Base-by-base conservation (phyloP, 2,329 filamentous ascomycete genomes). In the Zalaria sp. region DNA sequence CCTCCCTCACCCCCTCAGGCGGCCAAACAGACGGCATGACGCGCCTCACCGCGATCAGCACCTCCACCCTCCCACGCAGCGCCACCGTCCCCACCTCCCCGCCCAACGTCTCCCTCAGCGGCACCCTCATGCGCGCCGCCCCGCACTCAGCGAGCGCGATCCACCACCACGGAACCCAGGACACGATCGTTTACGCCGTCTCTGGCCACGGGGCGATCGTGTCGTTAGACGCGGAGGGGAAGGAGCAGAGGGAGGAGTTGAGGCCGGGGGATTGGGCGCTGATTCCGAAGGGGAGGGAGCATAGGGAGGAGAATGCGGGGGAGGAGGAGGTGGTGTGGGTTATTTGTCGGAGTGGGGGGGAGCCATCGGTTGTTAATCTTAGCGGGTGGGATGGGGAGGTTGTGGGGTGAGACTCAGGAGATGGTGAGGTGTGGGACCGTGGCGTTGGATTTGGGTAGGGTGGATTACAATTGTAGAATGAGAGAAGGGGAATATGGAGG, bases 101-200 rank as follows among this genome's bases (percentile, higher is more conserved):
- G 77, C 78, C 27, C 76, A 76, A 37, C 70, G 79, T 74, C 60
- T 63, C 73, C 18, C 18, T 18, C 18, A 18, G 18, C 18, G 18
- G 18, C 18, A 18, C 18, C 18, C 18, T 18, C 18, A 18, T 18
- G 29, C 72, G 77, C 34, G 73, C 79, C 2, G 73, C 75, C 48
- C 76, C 80, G 5, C 69, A 73, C 40, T 75, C 75, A 27, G 61
- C 69, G 2, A 77, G 77, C 0, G 70, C 73, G 4, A 66, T 85
- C 25, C 78, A 81, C 47, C 81, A 85, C 51, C 78, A 84, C 51
- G 79, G 78, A 42, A 71, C 77, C 53, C 77, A 83, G 67, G 79
- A 85, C 49, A 77, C 77, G 5, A 79, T 85, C 40, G 70, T 84
- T 39, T 82, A 81, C 52, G 75, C 73, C 7, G 71, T 73, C 7